A percentile compares a stretch with the other conserved stretches of the same genome.
Conservation (phyloP, 257 asterid species). For the Ballota nigra region DNA sequence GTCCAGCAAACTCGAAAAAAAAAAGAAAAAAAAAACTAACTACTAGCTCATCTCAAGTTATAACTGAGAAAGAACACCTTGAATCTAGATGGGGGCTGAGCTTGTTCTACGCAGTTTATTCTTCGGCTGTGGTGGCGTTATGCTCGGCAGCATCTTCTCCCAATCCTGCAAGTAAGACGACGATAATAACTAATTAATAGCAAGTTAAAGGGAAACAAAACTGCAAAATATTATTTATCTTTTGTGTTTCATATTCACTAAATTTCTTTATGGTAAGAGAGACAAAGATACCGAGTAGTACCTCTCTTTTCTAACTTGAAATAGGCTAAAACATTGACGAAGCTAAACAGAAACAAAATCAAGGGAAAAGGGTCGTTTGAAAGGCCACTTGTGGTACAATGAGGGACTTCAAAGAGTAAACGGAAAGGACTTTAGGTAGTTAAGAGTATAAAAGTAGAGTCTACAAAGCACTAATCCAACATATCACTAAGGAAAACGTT, state of each 20-base stretch:
- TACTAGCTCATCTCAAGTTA: slow-evolving; percentile 20
- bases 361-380: neutral
- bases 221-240: neutral
- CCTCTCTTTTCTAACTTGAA: neutral
- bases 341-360: neutral
- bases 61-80: neutral
- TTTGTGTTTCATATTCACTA: neutral
- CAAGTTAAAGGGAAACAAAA: neutral
- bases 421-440: neutral
- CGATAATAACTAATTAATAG: neutral
- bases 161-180: slow-evolving; percentile 36
- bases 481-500: neutral
- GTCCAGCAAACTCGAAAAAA: slow-evolving; percentile 4
- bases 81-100: slow-evolving; percentile 42
- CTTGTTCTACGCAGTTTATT: slow-evolving; percentile 54
- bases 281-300: neutral
- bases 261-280: neutral
- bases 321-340: neutral
- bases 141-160: slow-evolving; percentile 42
- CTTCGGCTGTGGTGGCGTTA: slow-evolving; percentile 45
- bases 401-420: neutral
- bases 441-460: neutral
- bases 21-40: slow-evolving; percentile 15
- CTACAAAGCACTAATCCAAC: neutral
- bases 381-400: neutral